A percentile compares a stretch with the other conserved stretches of the same genome.
These are phyloP conservation scores for Pseudocercospora musae DNA, from an alignment of 2,329 filamentous ascomycete genomes.

Conservation along the genomic window DNA sequence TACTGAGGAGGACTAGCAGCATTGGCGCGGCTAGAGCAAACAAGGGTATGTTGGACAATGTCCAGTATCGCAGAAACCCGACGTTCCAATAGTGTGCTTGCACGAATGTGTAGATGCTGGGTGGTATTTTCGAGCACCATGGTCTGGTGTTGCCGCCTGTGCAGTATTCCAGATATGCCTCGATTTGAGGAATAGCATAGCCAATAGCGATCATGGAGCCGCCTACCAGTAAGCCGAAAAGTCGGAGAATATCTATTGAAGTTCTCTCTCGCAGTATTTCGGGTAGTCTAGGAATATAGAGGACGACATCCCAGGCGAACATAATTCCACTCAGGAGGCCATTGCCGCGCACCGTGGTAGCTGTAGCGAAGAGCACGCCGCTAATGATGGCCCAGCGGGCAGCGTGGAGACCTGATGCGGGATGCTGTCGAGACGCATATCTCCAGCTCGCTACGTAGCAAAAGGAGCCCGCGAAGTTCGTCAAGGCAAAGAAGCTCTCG, in stretches of 20 bases:
- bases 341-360: constrained; percentile 77
- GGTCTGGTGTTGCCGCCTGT: constrained; percentile 44
- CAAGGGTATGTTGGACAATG: constrained; percentile 74
- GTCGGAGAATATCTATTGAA: constrained; percentile 9
- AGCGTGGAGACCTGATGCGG: constrained; percentile 27
- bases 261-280: constrained; percentile 27
- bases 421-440: neutral
- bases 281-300: constrained; percentile 44
- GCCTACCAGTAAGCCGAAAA: constrained; percentile 54
- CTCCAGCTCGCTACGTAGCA: constrained; percentile 56
- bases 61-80: constrained; percentile 91
- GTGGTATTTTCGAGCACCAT: constrained; percentile 73
- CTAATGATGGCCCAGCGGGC: constrained; percentile 29
- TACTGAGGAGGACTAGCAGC: constrained; percentile 63
- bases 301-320: constrained; percentile 62
- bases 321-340: constrained; percentile 77
- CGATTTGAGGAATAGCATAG: constrained; percentile 66
- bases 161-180: constrained; percentile 74
- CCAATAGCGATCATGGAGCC: constrained; percentile 67
- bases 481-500: constrained; percentile 73
- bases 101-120: constrained; percentile 89
- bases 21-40: constrained; percentile 82
- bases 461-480: constrained; percentile 72
- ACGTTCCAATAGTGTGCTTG: constrained; percentile 89
- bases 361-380: constrained; percentile 59